These are phyloP conservation scores for Pythium phragmiticola DNA, from an alignment of 352 stramenopile species.

Conservation along the genomic window DNA sequence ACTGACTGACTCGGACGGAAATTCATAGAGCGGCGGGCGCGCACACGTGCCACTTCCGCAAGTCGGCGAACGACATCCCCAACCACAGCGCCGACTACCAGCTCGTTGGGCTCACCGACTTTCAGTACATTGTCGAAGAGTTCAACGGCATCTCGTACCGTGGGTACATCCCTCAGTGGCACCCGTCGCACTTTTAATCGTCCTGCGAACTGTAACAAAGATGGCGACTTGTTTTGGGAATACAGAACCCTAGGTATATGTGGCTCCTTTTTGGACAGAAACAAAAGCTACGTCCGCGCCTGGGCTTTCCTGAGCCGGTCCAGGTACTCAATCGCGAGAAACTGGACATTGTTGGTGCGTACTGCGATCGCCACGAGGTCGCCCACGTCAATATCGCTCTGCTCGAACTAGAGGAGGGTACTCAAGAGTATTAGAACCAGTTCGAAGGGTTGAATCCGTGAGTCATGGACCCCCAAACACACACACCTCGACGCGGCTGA, in stretches of 20 bases:
- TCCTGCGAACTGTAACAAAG: neutral
- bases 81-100: conserved; percentile 80
- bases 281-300: neutral
- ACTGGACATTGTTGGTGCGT: conserved; percentile 57
- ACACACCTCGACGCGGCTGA: conserved; percentile 60
- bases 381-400: conserved; percentile 29
- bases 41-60: conserved; percentile 68
- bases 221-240: neutral
- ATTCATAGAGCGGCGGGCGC: conserved; percentile 41
- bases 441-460: neutral
- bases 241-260: too few species aligned
- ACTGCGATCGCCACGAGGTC: conserved; percentile 59
- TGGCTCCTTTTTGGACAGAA: neutral
- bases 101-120: conserved; percentile 52
- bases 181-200: neutral
- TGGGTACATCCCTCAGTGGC: conserved; percentile 14
- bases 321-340: conserved; percentile 60
- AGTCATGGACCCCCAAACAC: neutral
- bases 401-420: conserved; percentile 23
- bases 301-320: conserved; percentile 35
- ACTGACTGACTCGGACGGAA: neutral
- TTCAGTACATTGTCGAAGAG: conserved; percentile 69
- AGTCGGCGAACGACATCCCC: conserved; percentile 55
- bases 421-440: neutral
- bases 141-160: conserved; percentile 80